Evolutionary conservation across 1,284 basidiomycete genomes (phyloP).

Genomic region (Ceratobasidium sp.): DNA sequence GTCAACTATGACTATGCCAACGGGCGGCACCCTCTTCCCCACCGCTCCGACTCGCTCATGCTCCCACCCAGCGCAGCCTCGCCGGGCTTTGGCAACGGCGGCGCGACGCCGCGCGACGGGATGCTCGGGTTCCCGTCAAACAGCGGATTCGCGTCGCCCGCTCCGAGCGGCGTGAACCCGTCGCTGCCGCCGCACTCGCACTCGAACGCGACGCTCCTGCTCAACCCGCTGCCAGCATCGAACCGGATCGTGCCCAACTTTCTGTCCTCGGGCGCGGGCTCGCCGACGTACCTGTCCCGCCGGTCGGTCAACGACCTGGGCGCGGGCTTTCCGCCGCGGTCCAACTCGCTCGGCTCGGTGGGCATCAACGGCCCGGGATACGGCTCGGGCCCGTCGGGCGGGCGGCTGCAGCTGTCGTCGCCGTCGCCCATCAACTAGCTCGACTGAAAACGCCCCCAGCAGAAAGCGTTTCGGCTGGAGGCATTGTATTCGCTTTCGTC

Average conservation of each 20-base stretch:
- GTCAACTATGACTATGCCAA: slow-evolving; percentile 42
- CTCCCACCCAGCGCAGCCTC: slow-evolving; percentile 14
- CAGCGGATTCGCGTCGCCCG: slow-evolving; percentile 24
- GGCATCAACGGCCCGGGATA: background rate
- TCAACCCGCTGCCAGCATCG: slow-evolving; percentile 27
- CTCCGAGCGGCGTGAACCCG: slow-evolving; percentile 23
- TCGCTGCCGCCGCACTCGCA: slow-evolving; percentile 40
- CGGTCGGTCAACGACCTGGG: slow-evolving; percentile 42
- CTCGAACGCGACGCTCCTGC: slow-evolving; percentile 37
- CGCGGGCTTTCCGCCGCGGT: slow-evolving; percentile 31
- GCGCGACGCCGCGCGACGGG: slow-evolving; percentile 36
- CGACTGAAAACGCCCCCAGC: slow-evolving; percentile 35
- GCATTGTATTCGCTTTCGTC: slow-evolving; percentile 43
- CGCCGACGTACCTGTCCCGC: slow-evolving; percentile 21
- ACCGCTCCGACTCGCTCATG: slow-evolving; percentile 39
- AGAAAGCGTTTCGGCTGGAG: slow-evolving; percentile 41
- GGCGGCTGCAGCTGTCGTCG: slow-evolving; percentile 28
- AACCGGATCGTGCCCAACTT: slow-evolving; percentile 36
- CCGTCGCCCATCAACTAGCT: slow-evolving; percentile 39
- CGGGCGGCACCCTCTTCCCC: slow-evolving; percentile 25
- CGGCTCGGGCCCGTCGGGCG: background rate
- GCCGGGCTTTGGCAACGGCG: background rate
- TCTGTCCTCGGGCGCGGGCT: slow-evolving; percentile 5
- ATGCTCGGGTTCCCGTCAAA: slow-evolving; percentile 8
- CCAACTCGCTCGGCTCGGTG: slow-evolving; percentile 20